phyloP scores from a whole-genome alignment of 202 grass and related monocot genomes.

The Sporobolus alterniflorus region DNA sequence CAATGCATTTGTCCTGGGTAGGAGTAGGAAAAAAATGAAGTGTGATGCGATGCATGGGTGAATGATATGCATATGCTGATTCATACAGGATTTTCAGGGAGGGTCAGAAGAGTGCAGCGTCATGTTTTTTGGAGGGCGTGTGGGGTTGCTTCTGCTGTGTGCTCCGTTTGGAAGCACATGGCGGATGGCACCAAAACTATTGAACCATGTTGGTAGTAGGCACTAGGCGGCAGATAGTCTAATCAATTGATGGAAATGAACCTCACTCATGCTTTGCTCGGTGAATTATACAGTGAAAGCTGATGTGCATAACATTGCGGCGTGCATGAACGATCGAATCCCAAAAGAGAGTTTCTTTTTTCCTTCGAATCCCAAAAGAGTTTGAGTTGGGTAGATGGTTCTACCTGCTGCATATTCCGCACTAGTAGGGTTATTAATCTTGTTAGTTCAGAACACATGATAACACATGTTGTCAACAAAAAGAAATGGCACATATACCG shows the following conservation, averaged over 20 bases:
- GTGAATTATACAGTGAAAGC: neutral
- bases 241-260: conserved; percentile 5
- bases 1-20: neutral
- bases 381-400: neutral
- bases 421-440: neutral
- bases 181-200: neutral
- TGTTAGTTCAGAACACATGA: conserved; percentile 18
- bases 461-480: conserved; percentile 15
- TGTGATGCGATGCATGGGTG: neutral
- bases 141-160: neutral
- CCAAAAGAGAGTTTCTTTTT: too few species aligned
- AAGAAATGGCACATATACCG: neutral
- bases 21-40: neutral
- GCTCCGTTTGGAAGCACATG: conserved; percentile 26
- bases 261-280: too few species aligned
- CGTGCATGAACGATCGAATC: neutral
- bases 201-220: conserved; percentile 26
- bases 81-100: conserved; percentile 16
- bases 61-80: neutral
- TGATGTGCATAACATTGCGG: neutral
- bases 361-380: neutral
- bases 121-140: conserved; percentile 11
- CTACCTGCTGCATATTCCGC: neutral
- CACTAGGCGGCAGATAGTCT: neutral
- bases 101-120: neutral